Evolutionary conservation across 768 basidiomycete species (phyloP), one percentile per base, ranked within the genome.

Genomic region (Naganishia onofrii): DNA sequence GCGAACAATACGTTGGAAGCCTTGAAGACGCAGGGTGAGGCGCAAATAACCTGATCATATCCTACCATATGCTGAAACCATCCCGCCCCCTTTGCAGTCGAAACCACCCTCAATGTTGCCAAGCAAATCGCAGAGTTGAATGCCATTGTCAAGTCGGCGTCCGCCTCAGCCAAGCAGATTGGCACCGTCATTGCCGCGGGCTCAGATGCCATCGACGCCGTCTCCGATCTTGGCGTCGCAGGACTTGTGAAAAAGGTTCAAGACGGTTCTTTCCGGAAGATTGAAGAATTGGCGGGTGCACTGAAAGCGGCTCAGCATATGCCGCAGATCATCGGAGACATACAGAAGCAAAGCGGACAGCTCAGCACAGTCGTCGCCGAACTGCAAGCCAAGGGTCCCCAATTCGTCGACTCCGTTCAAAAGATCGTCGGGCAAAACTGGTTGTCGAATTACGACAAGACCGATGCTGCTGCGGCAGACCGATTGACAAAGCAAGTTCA

Each of bases 291-390:
- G 12, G 56, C 56, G 28, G 56, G 28, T 17, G 23, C 26, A 3
- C n/a, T 57, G 28, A 57, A 57, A 31, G 56, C 56, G 15, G 56
- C 56, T 31, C 56, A 57, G 29, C 56, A 57, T 32, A 19, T 57
- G n/a, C 56, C 56, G 29, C 56, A 21, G 3, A 57, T 57, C 28
- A 32, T 57, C 56, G 56, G 31, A 9, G 28, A 31, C 15, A 31
- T 57, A 6, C 56, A 57, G 56, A 31, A 26, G 19, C 29, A 57
- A 17, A 31, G 29, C 15, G 36, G 19, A 31, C 29, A 57, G 29
- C 31, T 57, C 31, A 31, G 28, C 29, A 36, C 19, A n/a, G 31
- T 57, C 26, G 56, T 57, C 29, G n/a, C 31, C 29, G 31, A 57
- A n/a, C 17, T 57, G 36, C 31, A 31, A 36, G 31, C 29, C 31